Evolutionary conservation across 2,329 filamentous ascomycete genomes (phyloP).

Genomic region (Clarireedia homoeocarpa): DNA sequence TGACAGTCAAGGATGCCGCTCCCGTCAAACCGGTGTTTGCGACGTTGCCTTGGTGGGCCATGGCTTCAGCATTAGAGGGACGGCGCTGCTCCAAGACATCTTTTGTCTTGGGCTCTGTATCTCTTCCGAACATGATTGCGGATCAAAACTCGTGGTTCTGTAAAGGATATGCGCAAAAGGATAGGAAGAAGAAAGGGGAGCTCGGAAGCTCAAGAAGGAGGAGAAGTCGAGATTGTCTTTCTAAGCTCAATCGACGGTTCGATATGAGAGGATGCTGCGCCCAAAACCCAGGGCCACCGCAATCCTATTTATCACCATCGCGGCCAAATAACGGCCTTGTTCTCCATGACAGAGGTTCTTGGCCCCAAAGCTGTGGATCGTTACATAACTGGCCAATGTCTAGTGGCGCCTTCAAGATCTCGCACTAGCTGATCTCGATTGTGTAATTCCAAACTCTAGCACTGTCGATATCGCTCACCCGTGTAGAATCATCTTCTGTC

Average conservation of each 20-base stretch:
- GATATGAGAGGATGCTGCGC: neutral
- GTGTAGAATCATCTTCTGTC: no score
- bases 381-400: neutral
- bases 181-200: neutral
- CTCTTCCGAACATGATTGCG: slow-evolving; percentile 4
- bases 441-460: neutral
- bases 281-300: neutral
- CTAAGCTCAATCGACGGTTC: neutral
- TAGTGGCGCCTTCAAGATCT: neutral
- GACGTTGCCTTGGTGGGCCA: neutral
- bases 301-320: slow-evolving; percentile 5
- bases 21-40: neutral
- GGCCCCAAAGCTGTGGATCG: neutral
- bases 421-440: neutral
- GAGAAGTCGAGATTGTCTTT: neutral
- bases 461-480: no score
- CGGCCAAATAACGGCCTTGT: neutral
- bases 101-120: neutral
- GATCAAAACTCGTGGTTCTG: neutral
- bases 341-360: neutral
- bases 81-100: neutral
- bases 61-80: neutral
- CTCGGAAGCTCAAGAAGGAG: neutral
- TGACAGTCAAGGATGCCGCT: slow-evolving; percentile 1
- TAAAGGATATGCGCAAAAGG: neutral